These are phyloP conservation scores for Trichocladium uniseriatum DNA, from an alignment of 495 filamentous ascomycete genomes.

Conservation along the genomic window DNA sequence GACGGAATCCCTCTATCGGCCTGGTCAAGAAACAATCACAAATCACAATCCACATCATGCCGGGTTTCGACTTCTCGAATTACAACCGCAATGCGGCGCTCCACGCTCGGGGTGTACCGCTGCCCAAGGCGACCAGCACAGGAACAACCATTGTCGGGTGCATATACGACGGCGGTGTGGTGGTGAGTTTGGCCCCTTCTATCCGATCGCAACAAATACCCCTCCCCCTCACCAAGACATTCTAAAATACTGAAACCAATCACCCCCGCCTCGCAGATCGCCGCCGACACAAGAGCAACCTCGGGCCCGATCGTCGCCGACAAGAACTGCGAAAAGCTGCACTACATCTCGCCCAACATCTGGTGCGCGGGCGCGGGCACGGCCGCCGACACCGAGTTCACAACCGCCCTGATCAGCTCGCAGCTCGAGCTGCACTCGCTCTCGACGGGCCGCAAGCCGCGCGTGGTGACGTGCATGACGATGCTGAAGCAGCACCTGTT, in stretches of 20 bases:
- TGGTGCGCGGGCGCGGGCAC: conserved; percentile 99
- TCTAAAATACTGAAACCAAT: background rate
- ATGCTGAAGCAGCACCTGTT: conserved; percentile 99
- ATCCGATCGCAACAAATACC: background rate
- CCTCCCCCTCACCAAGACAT: background rate
- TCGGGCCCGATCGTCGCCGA: conserved; percentile 97
- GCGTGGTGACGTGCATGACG: conserved; percentile 98
- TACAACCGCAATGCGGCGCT: conserved; percentile 96
- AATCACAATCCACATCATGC: conserved; percentile 50
- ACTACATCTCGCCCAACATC: conserved; percentile 97
- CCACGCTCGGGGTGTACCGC: conserved; percentile 82
- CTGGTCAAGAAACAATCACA: background rate
- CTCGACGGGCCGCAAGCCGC: conserved; percentile 88
- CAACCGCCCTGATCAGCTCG: conserved; percentile 94
- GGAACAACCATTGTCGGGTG: conserved; percentile 99
- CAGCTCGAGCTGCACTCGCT: conserved; percentile 95
- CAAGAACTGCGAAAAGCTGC: conserved; percentile 99
- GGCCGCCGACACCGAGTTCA: conserved; percentile 98
- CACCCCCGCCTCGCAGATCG: conserved; percentile 50
- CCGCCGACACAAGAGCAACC: conserved; percentile 95
- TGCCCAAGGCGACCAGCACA: conserved; percentile 96
- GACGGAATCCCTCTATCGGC: background rate
- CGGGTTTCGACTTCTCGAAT: conserved; percentile 99
- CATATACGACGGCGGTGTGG: conserved; percentile 92
- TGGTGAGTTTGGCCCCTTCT: conserved; percentile 45